Base-by-base conservation (phyloP, 129 eudicot species). In the Ambrosia artemisiifolia region DNA sequence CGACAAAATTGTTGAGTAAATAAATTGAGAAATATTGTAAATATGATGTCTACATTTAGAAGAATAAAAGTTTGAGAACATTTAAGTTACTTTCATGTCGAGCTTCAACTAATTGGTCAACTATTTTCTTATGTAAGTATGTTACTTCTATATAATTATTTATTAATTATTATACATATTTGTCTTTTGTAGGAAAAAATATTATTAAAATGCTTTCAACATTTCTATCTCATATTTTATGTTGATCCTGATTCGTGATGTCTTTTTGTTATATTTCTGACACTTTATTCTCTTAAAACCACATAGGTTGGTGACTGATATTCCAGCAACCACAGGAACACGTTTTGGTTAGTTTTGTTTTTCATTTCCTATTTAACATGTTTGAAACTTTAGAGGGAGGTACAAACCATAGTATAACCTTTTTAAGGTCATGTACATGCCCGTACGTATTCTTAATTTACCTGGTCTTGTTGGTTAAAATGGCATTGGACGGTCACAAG, bases 301-400 rank as follows among this genome's bases (percentile, higher is more conserved):
- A 24, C 36, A 24, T 24, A 89, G 95, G 95, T 76, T 88, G 83
- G 96, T 91, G 77, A 86, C 91, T 44, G 91, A 92, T 80, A 92
- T 89, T 69, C 96, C 98, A 53, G 98, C 84, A 34, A 88, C 96
- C 11, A 92, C 98, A 1, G 91, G 96, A 8, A 81, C 83, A 54
- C 74, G 75, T 19, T 92, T 88, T 51, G 97, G 95, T 91, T 46
- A 82, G 88, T 80, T 19, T 11, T 13, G 5, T 6, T 40, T 13
- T 32, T 28, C 33, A 33, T 9, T 33, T 28, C 19, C 62, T 9
- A 47, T 74, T 32, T 35, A 28, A 28, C n/a, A 44, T 60, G 18
- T 72, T 55, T 16, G 54, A 18, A 48, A 14, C 18, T 48, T n/a
- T n/a, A n/a, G n/a, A n/a, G n/a, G n/a, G n/a, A n/a, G n/a, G n/a